These are phyloP conservation scores for Argentina anserina DNA, from an alignment of 306 rosid species.

Conservation along the genomic window DNA sequence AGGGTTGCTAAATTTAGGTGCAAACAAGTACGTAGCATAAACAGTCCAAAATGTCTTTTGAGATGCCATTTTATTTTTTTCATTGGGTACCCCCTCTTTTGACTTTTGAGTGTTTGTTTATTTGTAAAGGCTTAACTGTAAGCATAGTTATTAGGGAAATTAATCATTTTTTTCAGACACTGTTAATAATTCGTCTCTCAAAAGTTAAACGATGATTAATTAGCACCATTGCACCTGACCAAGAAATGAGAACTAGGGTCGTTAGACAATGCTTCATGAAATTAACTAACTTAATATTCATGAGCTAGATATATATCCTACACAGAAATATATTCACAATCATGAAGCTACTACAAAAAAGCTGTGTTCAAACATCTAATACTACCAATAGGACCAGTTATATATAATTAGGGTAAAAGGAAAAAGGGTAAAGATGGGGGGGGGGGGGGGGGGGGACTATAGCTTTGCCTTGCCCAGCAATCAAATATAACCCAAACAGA, in stretches of 20 bases:
- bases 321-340: neutral
- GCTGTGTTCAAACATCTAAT: slow-evolving; percentile 15
- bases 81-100: neutral
- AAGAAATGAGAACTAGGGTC: slow-evolving; percentile 10
- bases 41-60: neutral
- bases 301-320: neutral
- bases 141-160: slow-evolving; percentile 19
- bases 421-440: neutral
- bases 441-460: neutral
- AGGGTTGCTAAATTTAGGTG: too few species aligned
- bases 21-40: too few species aligned
- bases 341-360: slow-evolving; percentile 20
- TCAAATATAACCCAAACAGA: neutral
- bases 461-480: neutral
- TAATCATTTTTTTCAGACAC: neutral
- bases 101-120: slow-evolving; percentile 15
- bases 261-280: neutral
- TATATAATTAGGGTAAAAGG: neutral
- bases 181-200: slow-evolving; percentile 12
- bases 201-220: slow-evolving; percentile 33
- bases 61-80: neutral
- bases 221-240: slow-evolving; percentile 13
- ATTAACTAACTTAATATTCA: neutral
- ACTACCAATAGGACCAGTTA: neutral
- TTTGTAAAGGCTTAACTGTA: slow-evolving; percentile 32